These are phyloP conservation scores for Penicillium lividum DNA, from an alignment of 495 filamentous ascomycete species.

Conservation along the genomic window DNA sequence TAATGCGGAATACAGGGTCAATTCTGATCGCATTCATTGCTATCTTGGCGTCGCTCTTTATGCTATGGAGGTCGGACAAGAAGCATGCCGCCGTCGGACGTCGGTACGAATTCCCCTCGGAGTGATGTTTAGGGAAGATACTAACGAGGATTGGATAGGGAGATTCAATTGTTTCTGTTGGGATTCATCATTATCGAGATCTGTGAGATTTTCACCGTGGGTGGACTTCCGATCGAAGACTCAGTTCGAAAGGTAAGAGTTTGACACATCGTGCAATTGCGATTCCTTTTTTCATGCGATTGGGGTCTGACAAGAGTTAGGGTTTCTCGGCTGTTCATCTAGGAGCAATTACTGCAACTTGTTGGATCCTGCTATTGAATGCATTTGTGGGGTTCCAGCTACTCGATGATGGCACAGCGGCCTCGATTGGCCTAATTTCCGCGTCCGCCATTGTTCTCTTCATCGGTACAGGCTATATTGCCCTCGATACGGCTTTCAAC, in stretches of 20 bases:
- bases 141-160: constrained; percentile 52
- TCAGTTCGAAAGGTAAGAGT: constrained; percentile 57
- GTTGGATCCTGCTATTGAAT: constrained; percentile 92
- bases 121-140: neutral
- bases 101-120: constrained; percentile 57
- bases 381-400: constrained; percentile 91
- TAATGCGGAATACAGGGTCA: constrained; percentile 64
- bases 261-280: neutral
- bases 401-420: constrained; percentile 86
- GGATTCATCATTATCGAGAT: constrained; percentile 88
- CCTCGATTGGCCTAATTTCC: constrained; percentile 75
- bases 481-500: constrained; percentile 85
- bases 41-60: constrained; percentile 61
- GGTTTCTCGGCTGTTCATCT: constrained; percentile 93
- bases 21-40: constrained; percentile 79
- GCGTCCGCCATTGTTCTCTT: constrained; percentile 71
- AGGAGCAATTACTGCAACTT: constrained; percentile 80
- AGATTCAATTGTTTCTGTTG: constrained; percentile 92
- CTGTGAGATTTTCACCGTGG: constrained; percentile 94
- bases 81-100: constrained; percentile 94
- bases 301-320: constrained; percentile 39
- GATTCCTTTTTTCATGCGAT: neutral
- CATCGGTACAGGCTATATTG: constrained; percentile 92
- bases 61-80: constrained; percentile 80
- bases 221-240: constrained; percentile 73